Percentiles rank a stretch among this genome's conserved stretches.
These are phyloP conservation scores for Mycena amicta DNA, from an alignment of 768 basidiomycete species.

Conservation along the genomic window DNA sequence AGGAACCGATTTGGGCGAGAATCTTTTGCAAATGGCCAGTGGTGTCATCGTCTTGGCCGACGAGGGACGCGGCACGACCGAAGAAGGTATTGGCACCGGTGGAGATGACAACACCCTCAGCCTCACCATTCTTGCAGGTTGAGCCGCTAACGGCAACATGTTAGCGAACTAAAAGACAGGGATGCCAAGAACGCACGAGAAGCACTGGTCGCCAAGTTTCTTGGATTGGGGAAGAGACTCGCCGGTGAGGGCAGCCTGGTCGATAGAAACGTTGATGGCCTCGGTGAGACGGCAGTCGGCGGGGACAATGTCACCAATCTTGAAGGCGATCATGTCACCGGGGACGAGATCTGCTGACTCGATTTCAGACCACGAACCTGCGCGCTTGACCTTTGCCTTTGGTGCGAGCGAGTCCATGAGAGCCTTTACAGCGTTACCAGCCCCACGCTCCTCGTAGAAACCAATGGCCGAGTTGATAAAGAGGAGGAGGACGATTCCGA, in stretches of 20 bases:
- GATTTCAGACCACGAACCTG: slow-evolving; percentile 84
- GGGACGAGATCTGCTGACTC: slow-evolving; percentile 90
- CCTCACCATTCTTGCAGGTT: slow-evolving; percentile 98
- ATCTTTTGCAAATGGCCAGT: slow-evolving; percentile 99
- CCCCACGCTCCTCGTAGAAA: slow-evolving; percentile 97
- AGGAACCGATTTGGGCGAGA: slow-evolving; percentile 95
- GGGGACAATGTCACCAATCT: slow-evolving; percentile 98
- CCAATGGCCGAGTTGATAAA: slow-evolving; percentile 96
- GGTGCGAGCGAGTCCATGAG: slow-evolving; percentile 99
- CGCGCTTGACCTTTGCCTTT: slow-evolving; percentile 92
- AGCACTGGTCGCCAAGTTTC: slow-evolving; percentile 94
- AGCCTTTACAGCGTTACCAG: slow-evolving; percentile 98
- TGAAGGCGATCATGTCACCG: slow-evolving; percentile 96
- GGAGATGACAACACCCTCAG: slow-evolving; percentile 97
- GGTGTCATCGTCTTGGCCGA: slow-evolving; percentile 96
- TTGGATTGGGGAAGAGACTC: slow-evolving; percentile 94
- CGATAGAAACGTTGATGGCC: slow-evolving; percentile 96
- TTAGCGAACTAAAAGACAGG: slow-evolving; percentile 12
- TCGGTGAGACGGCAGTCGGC: slow-evolving; percentile 97
- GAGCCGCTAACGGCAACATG: slow-evolving; percentile 66
- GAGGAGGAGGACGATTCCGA: slow-evolving; percentile 90
- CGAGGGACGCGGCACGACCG: slow-evolving; percentile 96
- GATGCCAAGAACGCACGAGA: slow-evolving; percentile 72
- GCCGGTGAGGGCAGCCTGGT: slow-evolving; percentile 97
- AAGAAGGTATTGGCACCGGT: slow-evolving; percentile 99